Percentiles rank a stretch among this genome's conserved stretches.
phyloP scores from a whole-genome alignment of 208 protist genomes.

The Crithidia thermophila region DNA sequence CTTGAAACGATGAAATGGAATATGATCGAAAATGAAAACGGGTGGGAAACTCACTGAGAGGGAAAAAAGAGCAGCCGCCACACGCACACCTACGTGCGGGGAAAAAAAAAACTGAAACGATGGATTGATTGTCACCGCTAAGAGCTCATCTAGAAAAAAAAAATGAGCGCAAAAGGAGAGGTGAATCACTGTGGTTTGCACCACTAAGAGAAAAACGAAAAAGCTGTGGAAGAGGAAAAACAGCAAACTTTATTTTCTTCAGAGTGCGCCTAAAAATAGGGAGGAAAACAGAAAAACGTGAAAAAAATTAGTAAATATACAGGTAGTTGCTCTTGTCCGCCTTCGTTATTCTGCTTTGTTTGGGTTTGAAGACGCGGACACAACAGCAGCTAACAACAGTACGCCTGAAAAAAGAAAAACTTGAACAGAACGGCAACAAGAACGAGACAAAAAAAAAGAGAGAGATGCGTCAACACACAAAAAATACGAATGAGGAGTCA shows the following conservation, averaged over 20 bases:
- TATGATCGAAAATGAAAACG: no score
- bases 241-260: no score
- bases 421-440: no score
- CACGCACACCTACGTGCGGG: no score
- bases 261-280: no score
- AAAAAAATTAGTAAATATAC: background rate
- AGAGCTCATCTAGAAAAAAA: no score
- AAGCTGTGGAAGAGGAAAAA: background rate
- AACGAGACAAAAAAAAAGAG: background rate
- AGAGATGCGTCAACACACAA: background rate
- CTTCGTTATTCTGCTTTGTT: background rate
- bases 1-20: no score
- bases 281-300: background rate
- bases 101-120: no score
- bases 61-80: no score
- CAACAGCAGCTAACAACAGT: no score
- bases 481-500: background rate
- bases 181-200: background rate
- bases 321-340: background rate
- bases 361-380: background rate
- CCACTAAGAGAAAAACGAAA: background rate
- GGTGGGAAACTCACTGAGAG: no score
- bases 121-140: no score
- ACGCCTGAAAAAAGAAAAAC: background rate
- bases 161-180: background rate